Percentiles rank a stretch among this genome's conserved stretches.
Evolutionary conservation across 208 protist genomes (phyloP).

Genomic region (Wallacemonas sp.): DNA sequence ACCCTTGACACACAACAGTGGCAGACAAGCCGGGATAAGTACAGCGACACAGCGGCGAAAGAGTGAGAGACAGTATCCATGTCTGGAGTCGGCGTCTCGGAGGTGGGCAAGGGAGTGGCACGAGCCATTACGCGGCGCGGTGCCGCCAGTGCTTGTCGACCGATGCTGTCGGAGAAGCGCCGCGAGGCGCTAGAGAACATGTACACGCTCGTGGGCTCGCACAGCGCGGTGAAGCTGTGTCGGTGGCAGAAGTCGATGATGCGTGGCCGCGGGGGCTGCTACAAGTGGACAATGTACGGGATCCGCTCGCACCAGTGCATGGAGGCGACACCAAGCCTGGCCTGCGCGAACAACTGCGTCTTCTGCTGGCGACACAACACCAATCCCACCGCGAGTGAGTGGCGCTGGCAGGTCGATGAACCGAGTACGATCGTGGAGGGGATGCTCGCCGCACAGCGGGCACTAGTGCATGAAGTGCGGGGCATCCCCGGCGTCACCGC

Average conservation of each 20-base stretch:
- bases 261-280: slow-evolving; percentile 95
- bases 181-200: slow-evolving; percentile 58
- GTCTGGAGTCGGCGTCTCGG: not conserved
- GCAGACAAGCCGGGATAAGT: no score
- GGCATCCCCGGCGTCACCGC: slow-evolving; percentile 92
- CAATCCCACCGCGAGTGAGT: slow-evolving; percentile 91
- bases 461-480: slow-evolving; percentile 72
- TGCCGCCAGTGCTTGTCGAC: slow-evolving; percentile 20
- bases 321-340: slow-evolving; percentile 95
- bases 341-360: slow-evolving; percentile 96
- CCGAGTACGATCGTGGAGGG: slow-evolving; percentile 83
- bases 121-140: not conserved
- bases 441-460: slow-evolving; percentile 77
- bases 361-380: slow-evolving; percentile 95
- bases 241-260: slow-evolving; percentile 98
- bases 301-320: slow-evolving; percentile 96
- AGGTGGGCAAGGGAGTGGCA: not conserved
- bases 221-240: slow-evolving; percentile 97
- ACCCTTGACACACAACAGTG: no score
- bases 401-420: slow-evolving; percentile 93
- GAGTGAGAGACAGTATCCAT: not conserved
- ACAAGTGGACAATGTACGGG: slow-evolving; percentile 98
- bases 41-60: no score
- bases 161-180: slow-evolving; percentile 79
- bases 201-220: slow-evolving; percentile 93